Evolutionary conservation across 768 basidiomycete species (phyloP).

Genomic region (Cyclocybe cylindracea): DNA sequence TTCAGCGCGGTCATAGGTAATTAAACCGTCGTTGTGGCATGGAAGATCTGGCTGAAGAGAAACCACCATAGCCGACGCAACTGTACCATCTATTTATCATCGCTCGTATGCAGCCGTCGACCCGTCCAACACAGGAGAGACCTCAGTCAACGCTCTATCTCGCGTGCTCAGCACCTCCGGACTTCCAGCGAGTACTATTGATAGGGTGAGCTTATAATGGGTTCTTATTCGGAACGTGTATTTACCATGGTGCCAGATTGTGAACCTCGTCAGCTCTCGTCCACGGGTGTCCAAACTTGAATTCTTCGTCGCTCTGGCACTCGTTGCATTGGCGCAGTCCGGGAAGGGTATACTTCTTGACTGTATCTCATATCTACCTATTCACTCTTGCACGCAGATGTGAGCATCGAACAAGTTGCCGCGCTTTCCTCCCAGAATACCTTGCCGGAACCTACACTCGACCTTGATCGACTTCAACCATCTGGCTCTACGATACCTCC

Average conservation of each 20-base stretch:
- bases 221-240: slow-evolving; percentile 1
- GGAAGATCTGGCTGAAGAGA: neutral
- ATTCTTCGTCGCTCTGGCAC: slow-evolving; percentile 87
- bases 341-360: slow-evolving; percentile 60
- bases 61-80: slow-evolving; percentile 63
- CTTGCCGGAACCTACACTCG: slow-evolving; percentile 72
- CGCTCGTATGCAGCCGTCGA: slow-evolving; percentile 75
- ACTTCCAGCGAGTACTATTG: slow-evolving; percentile 80
- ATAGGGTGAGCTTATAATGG: slow-evolving; percentile 53
- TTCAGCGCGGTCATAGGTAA: slow-evolving; percentile 74
- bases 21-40: neutral
- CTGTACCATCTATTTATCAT: slow-evolving; percentile 77
- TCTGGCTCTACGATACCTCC: slow-evolving; percentile 53
- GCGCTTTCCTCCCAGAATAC: slow-evolving; percentile 75
- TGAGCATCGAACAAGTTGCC: slow-evolving; percentile 81
- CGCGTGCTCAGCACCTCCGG: slow-evolving; percentile 76
- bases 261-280: slow-evolving; percentile 82
- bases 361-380: neutral
- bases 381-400: slow-evolving; percentile 43
- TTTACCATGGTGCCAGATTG: slow-evolving; percentile 55
- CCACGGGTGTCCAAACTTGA: slow-evolving; percentile 84
- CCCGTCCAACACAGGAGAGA: slow-evolving; percentile 68
- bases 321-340: slow-evolving; percentile 84
- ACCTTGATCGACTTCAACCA: slow-evolving; percentile 58
- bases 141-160: slow-evolving; percentile 81